Base-by-base conservation (phyloP, 2,329 filamentous ascomycete genomes). In the Achaetomium macrosporum region DNA sequence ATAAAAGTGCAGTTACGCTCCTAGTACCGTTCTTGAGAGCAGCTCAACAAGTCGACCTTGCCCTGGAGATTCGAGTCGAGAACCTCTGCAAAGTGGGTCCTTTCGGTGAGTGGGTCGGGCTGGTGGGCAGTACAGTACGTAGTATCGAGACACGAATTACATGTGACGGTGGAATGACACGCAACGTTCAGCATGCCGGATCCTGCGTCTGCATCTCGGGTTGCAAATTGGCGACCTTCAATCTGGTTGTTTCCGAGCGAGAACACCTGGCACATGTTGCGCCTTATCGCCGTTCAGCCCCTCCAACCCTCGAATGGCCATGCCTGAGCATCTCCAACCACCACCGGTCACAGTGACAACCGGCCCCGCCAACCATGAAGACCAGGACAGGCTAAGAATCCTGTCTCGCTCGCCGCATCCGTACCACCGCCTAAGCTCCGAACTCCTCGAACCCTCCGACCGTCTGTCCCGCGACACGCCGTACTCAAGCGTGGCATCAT, bases 321-420 rank as follows among this genome's bases (percentile, higher is more conserved):
- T 79, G 76, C 67, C 73, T 66, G 71, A 74, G 63, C 67, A 70
- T 62, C 70, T 72, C 57, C 65, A 65, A 57, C 68, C 68, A 50
- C 66, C 68, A 37, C 13, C 35, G n/a, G 4, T 7, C 53, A 66
- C 68, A 46, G 41, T 41, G 19, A 40, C 52, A 17, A 47, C 29
- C 43, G 42, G 49, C 47, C 31, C 53, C 46, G 47, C 44, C 48
- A 51, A 50, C 43, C 29, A 51, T 12, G 52, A 51, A 13, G 49
- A 57, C 17, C 42, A 51, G 42, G 68, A 71, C 45, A 62, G 57
- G 47, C 62, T 82, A 62, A 74, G 77, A 63, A 67, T 72, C 43
- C 73, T 79, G 56, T 78, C 76, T 50, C 79, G 84, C 61, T 84
- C 83, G 41, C 84, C 85, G 43, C 82, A 87, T 65, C 84, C 84